phyloP scores from a whole-genome alignment of 768 basidiomycete species.

The Panus rudis region DNA sequence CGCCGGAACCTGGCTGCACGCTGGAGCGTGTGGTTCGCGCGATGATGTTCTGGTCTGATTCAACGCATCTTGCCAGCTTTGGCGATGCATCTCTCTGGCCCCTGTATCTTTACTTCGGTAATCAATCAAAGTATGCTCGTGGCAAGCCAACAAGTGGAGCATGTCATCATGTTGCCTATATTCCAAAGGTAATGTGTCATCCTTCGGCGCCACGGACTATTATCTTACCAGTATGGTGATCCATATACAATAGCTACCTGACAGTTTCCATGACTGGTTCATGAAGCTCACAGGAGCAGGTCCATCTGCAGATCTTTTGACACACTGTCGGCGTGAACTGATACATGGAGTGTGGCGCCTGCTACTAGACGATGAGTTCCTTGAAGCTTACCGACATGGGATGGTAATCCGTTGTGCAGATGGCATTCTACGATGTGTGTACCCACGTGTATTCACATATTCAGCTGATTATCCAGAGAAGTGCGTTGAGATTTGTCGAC shows the following conservation, averaged over 20 bases:
- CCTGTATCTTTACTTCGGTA: slow-evolving; percentile 6
- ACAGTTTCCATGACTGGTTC: slow-evolving; percentile 13
- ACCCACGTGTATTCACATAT: slow-evolving; percentile 19
- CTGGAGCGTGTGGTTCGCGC: slow-evolving; percentile 8
- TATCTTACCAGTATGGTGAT: background rate
- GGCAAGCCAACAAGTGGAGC: slow-evolving; percentile 7
- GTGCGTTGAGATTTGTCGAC: slow-evolving; percentile 9
- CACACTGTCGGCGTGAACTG: slow-evolving; percentile 18
- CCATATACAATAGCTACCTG: slow-evolving; percentile 8
- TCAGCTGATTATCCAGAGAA: slow-evolving; percentile 25
- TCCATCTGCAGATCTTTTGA: slow-evolving; percentile 2
- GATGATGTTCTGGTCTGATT: slow-evolving; percentile 23
- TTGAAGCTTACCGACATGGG: slow-evolving; percentile 17
- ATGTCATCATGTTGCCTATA: slow-evolving; percentile 17
- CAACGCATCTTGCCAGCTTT: slow-evolving; percentile 19
- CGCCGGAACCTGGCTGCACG: slow-evolving; percentile 9
- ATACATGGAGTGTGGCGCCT: slow-evolving; percentile 16
- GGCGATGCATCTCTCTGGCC: slow-evolving; percentile 14
- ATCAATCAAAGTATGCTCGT: slow-evolving; percentile 7
- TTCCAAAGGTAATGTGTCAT: slow-evolving; percentile 5
- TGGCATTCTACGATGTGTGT: slow-evolving; percentile 15
- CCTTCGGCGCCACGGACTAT: background rate
- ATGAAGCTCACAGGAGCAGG: background rate
- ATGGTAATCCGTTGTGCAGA: slow-evolving; percentile 16
- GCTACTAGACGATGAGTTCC: slow-evolving; percentile 15